Evolutionary conservation across 208 protist genomes (phyloP), one percentile per base, ranked within the genome.

Genomic region (Crithidia bombi): DNA sequence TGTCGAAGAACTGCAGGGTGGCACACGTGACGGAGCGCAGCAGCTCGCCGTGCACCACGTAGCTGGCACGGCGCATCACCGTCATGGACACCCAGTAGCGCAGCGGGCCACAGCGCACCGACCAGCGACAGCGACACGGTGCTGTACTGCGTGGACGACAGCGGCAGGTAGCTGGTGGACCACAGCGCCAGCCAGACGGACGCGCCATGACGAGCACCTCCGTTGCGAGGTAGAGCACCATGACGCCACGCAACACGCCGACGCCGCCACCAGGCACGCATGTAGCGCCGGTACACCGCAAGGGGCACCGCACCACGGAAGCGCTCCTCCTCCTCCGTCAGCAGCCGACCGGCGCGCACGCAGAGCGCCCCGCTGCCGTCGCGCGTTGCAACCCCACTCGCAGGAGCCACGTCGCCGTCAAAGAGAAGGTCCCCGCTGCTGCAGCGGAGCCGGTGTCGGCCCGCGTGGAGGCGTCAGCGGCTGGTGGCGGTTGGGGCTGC

Each of bases 1-100:
- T 81, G 68, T 99, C 95, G 73, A 98, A 99, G 73, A 98, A 99
- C 21, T 55, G 30, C 61, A 97, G 89, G 0, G 80, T 86, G 0
- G 81, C 79, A 14, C 43, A 19, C 0, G 82, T 15, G 23, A 96
- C 35, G 17, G 76, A 81, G 5, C 54, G 36, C n/a, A 96, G 75
- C 7, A 92, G 36, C 11, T 63, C 41, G 0, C 49, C 41, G 68
- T 95, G 89, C 1, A 96, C 25, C 15, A 19, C 23, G 19, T 28
- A 68, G 11, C 71, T 65, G 9, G 69, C 85, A n/a, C 30, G 47
- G 11, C 81, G 81, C 23, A 76, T 23, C 3, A 65, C 19, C 10
- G 67, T 56, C 28, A 74, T 83, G 28, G 41, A 49, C 25, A 69
- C 57, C 14, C 66, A 7, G 28, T 70, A 3, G 51, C 61, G 12